Base-by-base conservation (phyloP, 768 basidiomycete genomes). In the Calocybe indica region DNA sequence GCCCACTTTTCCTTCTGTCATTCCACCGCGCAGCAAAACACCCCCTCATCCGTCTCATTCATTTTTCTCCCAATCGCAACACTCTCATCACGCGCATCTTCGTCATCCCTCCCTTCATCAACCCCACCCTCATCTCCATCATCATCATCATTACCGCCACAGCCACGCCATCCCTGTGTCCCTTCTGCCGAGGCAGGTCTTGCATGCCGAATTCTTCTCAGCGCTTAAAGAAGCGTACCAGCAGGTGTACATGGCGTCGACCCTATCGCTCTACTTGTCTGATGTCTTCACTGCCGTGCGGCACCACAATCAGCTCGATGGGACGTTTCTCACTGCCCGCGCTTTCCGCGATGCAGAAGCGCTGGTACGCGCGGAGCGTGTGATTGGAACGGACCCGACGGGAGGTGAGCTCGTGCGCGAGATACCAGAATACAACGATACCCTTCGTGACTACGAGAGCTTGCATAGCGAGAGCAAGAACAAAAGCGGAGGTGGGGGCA, bases 281-380 rank as follows among this genome's bases (percentile, higher is more conserved):
- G 86, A 90, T 58, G 67, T 90, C 8, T 84, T 91, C 51, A 74
- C 82, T 28, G 88, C 88, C 3, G 75, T 82, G 15, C 78, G 88
- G 6, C 85, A 90, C 55, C 80, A 83, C 57, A 76, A 79, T 0
- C 71, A 76, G 41, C 65, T 92, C 12, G 88, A 91, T 50, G 83
- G 75, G 11, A 80, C 76, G 52, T 66, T 88, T 46, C 71, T 92
- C 15, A 86, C 81, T 1, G 73, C 71, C 13, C 74, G 73, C 33
- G 75, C 83, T 0, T 73, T 76, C 51, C 68, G 70, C 47, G 87
- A 90, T 53, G 83, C 80, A 7, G 75, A 81, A 53, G 80, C 72
- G n/a, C 75, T 92, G 30, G 71, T 77, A 7, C 74, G 80, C 10
- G 89, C 88, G 4, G 73, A 73, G 43, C 73, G 87, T 9, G 75